Percentiles rank a stretch among this genome's conserved stretches.
Conservation (phyloP, 345 rosid species). For the Xanthoceras sorbifolium region DNA sequence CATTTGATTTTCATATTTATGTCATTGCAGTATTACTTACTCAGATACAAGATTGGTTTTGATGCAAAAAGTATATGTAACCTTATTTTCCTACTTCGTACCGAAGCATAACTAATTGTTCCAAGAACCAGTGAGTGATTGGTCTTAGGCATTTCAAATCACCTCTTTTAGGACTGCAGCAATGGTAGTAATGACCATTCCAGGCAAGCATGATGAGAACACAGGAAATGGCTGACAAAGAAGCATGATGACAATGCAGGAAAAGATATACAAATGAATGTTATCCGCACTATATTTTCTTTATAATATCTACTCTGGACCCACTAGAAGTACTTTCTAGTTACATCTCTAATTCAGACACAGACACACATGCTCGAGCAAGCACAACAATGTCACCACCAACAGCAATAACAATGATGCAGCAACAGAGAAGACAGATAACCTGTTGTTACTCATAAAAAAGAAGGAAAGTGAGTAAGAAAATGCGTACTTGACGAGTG, state of each 20-base stretch:
- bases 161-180: neutral
- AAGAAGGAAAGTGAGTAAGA: constrained; percentile 14
- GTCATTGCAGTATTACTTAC: neutral
- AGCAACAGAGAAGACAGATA: neutral
- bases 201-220: neutral
- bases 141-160: neutral
- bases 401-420: neutral
- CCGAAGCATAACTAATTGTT: neutral
- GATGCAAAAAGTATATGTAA: neutral
- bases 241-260: neutral
- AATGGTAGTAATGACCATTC: neutral
- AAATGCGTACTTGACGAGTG: constrained; percentile 80
- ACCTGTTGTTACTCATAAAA: neutral
- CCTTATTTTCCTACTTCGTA: neutral
- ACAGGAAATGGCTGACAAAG: neutral
- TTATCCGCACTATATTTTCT: neutral
- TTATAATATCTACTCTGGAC: neutral
- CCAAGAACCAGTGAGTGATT: neutral
- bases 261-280: neutral
- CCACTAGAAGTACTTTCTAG: neutral
- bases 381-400: neutral
- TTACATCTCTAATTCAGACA: neutral
- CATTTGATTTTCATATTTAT: too few relatives aligned
- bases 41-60: neutral
- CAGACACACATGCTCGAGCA: neutral